Conservation (phyloP, 2,329 filamentous ascomycete species). For the Aspergillus carbonarius region DNA sequence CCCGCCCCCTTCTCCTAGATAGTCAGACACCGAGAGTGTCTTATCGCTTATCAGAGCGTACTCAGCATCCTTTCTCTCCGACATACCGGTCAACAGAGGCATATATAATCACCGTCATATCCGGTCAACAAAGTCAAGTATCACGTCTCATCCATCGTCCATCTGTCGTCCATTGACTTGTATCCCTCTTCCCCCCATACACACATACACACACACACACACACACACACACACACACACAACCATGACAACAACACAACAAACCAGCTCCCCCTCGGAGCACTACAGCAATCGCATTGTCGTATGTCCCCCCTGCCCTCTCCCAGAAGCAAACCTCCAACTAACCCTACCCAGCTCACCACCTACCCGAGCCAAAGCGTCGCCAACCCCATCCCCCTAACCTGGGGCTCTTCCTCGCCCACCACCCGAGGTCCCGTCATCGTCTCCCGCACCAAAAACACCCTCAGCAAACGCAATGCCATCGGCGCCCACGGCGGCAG, state of each 20-base stretch:
- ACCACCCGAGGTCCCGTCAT: constrained; percentile 79
- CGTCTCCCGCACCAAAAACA: constrained; percentile 54
- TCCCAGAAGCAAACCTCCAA: not conserved
- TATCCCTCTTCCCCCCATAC: not conserved
- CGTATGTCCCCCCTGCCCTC: constrained; percentile 20
- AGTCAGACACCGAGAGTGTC: not conserved
- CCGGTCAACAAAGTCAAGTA: not conserved
- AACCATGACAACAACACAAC: not conserved
- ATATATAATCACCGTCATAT: not conserved
- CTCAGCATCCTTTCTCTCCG: not conserved
- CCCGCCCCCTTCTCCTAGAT: not conserved
- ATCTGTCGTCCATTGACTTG: not conserved
- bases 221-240: not conserved
- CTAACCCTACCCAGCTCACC: constrained; percentile 49
- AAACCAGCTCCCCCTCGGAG: not conserved
- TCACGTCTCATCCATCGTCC: not conserved
- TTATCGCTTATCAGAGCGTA: not conserved
- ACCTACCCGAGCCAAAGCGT: constrained; percentile 94
- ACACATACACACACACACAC: not conserved
- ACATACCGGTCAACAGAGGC: not conserved
- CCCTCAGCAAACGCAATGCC: constrained; percentile 45
- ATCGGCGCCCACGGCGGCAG: constrained; percentile 80
- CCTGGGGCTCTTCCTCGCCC: constrained; percentile 81
- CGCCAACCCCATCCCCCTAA: constrained; percentile 83
- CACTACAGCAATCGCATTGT: constrained; percentile 37